These are phyloP conservation scores for Aspergillus texensis DNA, from an alignment of 2,329 filamentous ascomycete genomes.

Conservation along the genomic window DNA sequence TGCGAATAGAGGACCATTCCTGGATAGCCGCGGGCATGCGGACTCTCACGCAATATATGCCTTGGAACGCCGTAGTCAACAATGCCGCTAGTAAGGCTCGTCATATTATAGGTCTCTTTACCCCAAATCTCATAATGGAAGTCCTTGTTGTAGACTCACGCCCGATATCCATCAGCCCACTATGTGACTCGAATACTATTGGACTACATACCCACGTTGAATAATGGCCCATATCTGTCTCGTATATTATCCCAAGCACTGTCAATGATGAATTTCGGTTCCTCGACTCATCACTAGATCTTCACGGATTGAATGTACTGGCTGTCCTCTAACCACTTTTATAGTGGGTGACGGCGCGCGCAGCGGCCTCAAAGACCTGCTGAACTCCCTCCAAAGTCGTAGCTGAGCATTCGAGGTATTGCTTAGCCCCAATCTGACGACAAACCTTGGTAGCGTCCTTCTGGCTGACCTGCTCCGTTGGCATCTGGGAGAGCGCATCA, in stretches of 20 bases:
- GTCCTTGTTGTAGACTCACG: no score
- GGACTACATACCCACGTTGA: no score
- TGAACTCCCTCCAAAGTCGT: background rate
- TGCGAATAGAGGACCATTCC: no score
- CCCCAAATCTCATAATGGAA: no score
- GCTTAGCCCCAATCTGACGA: background rate
- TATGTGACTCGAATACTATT: no score
- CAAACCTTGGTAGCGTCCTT: background rate
- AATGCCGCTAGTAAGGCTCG: no score
- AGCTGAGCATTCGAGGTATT: background rate
- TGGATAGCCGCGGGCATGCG: no score
- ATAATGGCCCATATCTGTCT: background rate
- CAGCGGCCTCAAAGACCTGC: background rate
- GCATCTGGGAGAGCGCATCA: background rate
- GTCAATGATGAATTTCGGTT: accelerated
- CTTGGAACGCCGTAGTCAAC: no score
- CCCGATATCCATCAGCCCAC: no score
- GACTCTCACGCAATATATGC: no score
- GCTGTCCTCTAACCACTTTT: background rate
- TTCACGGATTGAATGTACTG: background rate
- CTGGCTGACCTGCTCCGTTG: background rate
- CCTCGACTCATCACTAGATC: background rate
- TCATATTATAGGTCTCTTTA: no score
- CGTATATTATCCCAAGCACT: background rate
- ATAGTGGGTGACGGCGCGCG: background rate